Evolutionary conservation across 441 rosid species (phyloP).

Genomic region (Brassica balearica): DNA sequence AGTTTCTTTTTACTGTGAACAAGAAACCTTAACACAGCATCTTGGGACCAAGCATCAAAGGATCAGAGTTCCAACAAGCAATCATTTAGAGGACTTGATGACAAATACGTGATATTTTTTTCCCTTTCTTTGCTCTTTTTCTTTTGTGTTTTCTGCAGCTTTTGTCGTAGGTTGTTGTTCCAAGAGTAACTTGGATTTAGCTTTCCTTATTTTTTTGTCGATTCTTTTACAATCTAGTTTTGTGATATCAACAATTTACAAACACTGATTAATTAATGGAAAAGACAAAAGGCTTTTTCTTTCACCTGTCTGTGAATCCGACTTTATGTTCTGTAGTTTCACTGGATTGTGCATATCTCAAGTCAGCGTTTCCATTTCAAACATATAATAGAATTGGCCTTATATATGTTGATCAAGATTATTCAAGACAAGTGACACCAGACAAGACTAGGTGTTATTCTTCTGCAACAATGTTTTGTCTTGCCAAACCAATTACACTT

Average conservation of each 20-base stretch:
- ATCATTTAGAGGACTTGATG: too few species aligned
- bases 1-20: constrained; percentile 13
- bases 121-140: neutral
- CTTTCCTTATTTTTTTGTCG: constrained; percentile 17
- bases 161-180: constrained; percentile 36
- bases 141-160: constrained; percentile 2
- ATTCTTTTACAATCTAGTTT: constrained; percentile 29
- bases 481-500: constrained; percentile 13
- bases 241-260: constrained; percentile 33
- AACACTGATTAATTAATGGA: constrained; percentile 28
- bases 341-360: constrained; percentile 1
- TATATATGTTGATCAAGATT: neutral
- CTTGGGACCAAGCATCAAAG: constrained; percentile 23
- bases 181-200: constrained; percentile 34
- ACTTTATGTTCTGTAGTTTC: constrained; percentile 1
- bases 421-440: neutral
- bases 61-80: constrained; percentile 2
- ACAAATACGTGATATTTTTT: neutral
- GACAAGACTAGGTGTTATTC: neutral
- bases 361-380: constrained; percentile 18
- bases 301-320: neutral
- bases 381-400: neutral
- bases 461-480: constrained; percentile 10
- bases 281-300: constrained; percentile 1
- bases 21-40: constrained; percentile 3